Conservation (phyloP, 1,139 yeast genomes). For the Yamadazyma membranifaciens region DNA sequence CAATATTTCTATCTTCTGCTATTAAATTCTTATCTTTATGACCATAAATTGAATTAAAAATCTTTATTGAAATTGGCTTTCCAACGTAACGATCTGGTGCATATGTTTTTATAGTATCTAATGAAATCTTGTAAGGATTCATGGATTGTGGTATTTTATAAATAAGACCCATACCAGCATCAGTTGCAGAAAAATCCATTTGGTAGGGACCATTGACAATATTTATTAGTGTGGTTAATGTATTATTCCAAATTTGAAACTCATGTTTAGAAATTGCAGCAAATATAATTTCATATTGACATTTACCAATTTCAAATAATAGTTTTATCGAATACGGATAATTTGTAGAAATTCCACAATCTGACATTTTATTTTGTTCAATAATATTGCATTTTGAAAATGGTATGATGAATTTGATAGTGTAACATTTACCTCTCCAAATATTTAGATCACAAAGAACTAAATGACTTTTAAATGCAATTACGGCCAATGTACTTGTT, state of each 20-base stretch:
- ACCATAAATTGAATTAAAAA: slow-evolving; percentile 7
- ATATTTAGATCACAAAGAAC: slow-evolving; percentile 22
- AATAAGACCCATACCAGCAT: slow-evolving; percentile 4
- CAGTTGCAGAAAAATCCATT: slow-evolving; percentile 28
- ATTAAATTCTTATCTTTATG: neutral
- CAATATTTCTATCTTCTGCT: slow-evolving; percentile 5
- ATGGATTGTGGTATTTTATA: slow-evolving; percentile 6
- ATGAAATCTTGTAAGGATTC: slow-evolving; percentile 13
- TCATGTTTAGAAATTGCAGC: slow-evolving; percentile 35
- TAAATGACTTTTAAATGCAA: slow-evolving; percentile 53
- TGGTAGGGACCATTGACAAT: slow-evolving; percentile 42
- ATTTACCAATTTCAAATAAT: slow-evolving; percentile 40
- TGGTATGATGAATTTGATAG: slow-evolving; percentile 49
- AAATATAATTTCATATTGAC: slow-evolving; percentile 47
- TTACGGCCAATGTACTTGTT: slow-evolving; percentile 30
- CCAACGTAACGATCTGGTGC: slow-evolving; percentile 10
- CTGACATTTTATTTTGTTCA: slow-evolving; percentile 21
- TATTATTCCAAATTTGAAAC: slow-evolving; percentile 38
- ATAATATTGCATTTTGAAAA: slow-evolving; percentile 32
- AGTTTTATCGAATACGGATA: slow-evolving; percentile 39
- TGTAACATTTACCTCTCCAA: slow-evolving; percentile 20
- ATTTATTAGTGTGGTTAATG: slow-evolving; percentile 30
- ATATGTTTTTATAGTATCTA: slow-evolving; percentile 1
- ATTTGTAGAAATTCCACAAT: slow-evolving; percentile 37
- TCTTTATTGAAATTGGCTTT: slow-evolving; percentile 4